Evolutionary conservation across 2,329 filamentous ascomycete species (phyloP).

Genomic region (Claviceps lovelessii): DNA sequence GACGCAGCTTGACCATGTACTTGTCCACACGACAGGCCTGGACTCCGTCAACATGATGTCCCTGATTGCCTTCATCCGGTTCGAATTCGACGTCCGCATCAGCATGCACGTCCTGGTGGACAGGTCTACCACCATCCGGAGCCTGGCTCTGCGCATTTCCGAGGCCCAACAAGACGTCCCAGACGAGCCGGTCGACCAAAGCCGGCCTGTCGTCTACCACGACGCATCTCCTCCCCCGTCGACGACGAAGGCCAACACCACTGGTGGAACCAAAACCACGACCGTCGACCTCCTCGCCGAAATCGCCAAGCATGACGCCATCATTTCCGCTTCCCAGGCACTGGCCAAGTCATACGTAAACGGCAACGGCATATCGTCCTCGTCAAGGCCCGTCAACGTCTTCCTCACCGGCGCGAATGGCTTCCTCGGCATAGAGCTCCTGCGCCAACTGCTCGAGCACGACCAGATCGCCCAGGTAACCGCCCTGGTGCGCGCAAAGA

Average conservation of each 20-base stretch:
- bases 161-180: constrained; percentile 1
- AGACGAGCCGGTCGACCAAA: too few relatives aligned
- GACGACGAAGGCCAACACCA: too few relatives aligned
- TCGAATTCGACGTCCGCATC: neutral
- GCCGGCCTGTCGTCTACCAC: too few relatives aligned
- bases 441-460: neutral
- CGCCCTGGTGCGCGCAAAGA: neutral
- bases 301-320: neutral
- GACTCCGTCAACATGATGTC: neutral
- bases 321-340: neutral
- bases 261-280: too few relatives aligned
- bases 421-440: neutral
- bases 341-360: neutral
- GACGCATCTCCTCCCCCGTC: too few relatives aligned
- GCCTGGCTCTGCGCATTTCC: neutral
- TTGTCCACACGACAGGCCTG: neutral
- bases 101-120: neutral
- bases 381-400: neutral
- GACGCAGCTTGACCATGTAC: neutral
- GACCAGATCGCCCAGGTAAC: neutral
- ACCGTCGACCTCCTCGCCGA: neutral
- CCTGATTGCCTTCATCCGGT: neutral
- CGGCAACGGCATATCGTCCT: too few relatives aligned
- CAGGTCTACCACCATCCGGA: neutral
- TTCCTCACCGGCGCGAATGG: neutral